phyloP scores from a whole-genome alignment of 306 rosid species.

The Aeschynomene evenia region DNA sequence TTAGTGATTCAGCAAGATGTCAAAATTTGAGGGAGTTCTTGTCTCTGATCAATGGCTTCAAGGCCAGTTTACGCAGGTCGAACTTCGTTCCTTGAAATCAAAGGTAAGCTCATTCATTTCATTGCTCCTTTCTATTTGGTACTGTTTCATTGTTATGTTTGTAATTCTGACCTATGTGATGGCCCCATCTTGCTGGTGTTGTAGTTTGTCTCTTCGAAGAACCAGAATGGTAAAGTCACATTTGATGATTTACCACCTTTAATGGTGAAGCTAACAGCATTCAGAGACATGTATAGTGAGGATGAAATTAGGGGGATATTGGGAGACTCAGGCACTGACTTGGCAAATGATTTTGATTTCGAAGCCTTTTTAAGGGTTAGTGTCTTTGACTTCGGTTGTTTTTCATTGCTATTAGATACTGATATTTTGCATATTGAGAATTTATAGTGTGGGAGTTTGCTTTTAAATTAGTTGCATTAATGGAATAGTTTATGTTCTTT shows the following conservation, averaged over 20 bases:
- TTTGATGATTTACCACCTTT: conserved; percentile 65
- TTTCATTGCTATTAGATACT: neutral
- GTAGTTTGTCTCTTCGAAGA: conserved; percentile 61
- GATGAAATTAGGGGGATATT: conserved; percentile 67
- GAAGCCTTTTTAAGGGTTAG: conserved; percentile 86
- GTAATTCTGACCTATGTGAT: conserved; percentile 5
- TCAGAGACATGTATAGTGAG: conserved; percentile 55
- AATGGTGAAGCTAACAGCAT: conserved; percentile 66
- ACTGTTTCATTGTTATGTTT: conserved; percentile 10
- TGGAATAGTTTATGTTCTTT: conserved; percentile 7
- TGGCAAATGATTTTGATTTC: conserved; percentile 70
- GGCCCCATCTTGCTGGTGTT: conserved; percentile 27
- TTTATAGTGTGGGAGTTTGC: neutral
- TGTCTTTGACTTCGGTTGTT: conserved; percentile 2
- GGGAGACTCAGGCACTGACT: conserved; percentile 56
- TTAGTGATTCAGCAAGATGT: conserved; percentile 53
- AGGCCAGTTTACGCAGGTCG: conserved; percentile 90
- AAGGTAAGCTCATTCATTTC: conserved; percentile 50
- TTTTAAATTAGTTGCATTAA: conserved; percentile 11
- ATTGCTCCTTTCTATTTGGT: neutral
- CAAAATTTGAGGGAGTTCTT: conserved; percentile 74
- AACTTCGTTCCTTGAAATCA: conserved; percentile 82
- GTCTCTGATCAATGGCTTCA: conserved; percentile 94
- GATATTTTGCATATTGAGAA: conserved; percentile 3
- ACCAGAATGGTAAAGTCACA: conserved; percentile 72